Evolutionary conservation across 768 basidiomycete species (phyloP).

Genomic region (Leccinum pellstonianum): DNA sequence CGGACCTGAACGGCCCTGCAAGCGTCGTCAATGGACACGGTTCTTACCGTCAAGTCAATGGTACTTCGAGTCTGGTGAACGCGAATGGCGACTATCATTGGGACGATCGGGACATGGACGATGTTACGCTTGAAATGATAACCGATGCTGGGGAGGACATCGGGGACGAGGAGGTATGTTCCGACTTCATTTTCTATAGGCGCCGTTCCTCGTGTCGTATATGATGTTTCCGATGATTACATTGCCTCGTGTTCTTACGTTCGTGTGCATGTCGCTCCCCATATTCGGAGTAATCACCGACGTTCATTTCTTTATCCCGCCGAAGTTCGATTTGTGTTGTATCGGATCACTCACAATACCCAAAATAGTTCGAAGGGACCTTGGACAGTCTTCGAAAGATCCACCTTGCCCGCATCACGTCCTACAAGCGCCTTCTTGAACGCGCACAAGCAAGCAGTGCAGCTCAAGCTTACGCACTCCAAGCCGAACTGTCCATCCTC

Average conservation of each 20-base stretch:
- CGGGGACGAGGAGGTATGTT: conserved; percentile 68
- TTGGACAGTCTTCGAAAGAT: conserved; percentile 41
- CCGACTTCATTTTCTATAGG: neutral
- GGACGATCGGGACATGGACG: conserved; percentile 48
- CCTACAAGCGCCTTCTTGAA: conserved; percentile 78
- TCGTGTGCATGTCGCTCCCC: neutral
- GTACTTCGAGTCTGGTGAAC: conserved; percentile 22
- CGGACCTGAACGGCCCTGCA: conserved; percentile 12
- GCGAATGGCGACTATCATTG: conserved; percentile 23
- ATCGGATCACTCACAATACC: conserved; percentile 5
- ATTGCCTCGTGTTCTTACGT: neutral
- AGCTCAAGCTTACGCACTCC: conserved; percentile 81
- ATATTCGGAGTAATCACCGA: neutral
- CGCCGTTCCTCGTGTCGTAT: neutral
- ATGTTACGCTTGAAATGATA: conserved; percentile 70
- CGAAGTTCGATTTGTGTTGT: neutral
- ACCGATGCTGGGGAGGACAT: conserved; percentile 57
- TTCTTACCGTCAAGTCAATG: conserved; percentile 23
- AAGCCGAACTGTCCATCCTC: conserved; percentile 73
- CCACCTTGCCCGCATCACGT: conserved; percentile 57
- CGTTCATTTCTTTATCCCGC: neutral
- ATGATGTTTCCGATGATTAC: neutral
- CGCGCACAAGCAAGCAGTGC: conserved; percentile 76
- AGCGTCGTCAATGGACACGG: conserved; percentile 23
- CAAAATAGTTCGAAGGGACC: conserved; percentile 43